A percentile compares a stretch with the other conserved stretches of the same genome.
phyloP scores from a whole-genome alignment of 129 eudicot species.

The Helianthus tuberosus region DNA sequence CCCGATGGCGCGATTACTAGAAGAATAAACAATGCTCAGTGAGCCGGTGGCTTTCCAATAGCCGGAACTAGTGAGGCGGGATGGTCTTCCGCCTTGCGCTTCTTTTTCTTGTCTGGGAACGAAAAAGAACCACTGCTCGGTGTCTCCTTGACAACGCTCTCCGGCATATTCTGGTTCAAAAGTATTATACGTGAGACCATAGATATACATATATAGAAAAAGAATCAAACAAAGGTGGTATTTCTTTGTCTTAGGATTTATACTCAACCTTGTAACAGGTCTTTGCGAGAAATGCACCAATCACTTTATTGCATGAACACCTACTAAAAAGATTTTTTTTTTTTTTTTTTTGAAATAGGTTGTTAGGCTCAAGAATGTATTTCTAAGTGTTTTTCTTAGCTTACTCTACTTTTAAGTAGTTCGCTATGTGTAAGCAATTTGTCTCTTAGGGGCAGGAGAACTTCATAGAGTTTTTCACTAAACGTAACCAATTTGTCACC shows the following conservation, averaged over 20 bases:
- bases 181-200: not conserved
- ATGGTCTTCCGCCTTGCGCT: slow-evolving; percentile 5
- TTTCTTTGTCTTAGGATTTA: not conserved
- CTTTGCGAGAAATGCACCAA: not conserved
- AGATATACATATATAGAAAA: not conserved
- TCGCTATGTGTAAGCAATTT: too few species aligned
- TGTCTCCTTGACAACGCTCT: not conserved
- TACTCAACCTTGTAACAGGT: not conserved
- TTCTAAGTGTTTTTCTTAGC: too few species aligned
- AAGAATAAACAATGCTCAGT: slow-evolving; percentile 1
- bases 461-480: too few species aligned
- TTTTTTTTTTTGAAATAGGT: too few species aligned
- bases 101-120: slow-evolving; percentile 2
- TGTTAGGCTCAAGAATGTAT: too few species aligned
- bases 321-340: not conserved
- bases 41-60: slow-evolving; percentile 11
- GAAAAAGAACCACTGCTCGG: slow-evolving; percentile 13
- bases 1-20: slow-evolving; percentile 11
- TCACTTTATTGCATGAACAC: too few species aligned
- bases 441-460: too few species aligned
- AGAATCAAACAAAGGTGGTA: not conserved
- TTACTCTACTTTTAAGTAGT: too few species aligned
- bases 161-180: slow-evolving; percentile 23
- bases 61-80: slow-evolving; percentile 8
- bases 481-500: too few species aligned